These are phyloP conservation scores for Alternaria novae-zelandiae DNA, from an alignment of 2,329 filamentous ascomycete genomes.

Conservation along the genomic window DNA sequence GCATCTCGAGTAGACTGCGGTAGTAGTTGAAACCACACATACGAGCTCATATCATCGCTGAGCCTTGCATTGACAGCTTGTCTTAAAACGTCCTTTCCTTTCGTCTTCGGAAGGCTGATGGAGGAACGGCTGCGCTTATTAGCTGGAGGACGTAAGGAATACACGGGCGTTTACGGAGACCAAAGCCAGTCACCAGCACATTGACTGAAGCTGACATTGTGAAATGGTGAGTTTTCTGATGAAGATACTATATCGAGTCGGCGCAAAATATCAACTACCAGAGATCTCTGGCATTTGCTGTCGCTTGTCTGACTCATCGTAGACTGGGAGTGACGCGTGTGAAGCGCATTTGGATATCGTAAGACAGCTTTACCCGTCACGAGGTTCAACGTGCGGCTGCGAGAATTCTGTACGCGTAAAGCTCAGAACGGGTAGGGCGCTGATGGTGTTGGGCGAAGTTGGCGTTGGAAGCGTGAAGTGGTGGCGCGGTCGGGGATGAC, in stretches of 20 bases:
- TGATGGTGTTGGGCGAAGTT: not conserved
- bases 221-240: too few species aligned
- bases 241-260: too few species aligned
- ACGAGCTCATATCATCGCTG: constrained; percentile 52
- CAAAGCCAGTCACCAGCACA: too few species aligned
- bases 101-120: not conserved
- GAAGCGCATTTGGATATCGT: not conserved
- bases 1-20: constrained; percentile 42
- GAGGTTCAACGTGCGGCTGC: not conserved
- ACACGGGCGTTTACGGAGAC: too few species aligned
- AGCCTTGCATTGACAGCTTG: not conserved
- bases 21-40: constrained; percentile 57
- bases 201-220: too few species aligned
- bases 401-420: not conserved
- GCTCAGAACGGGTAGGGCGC: not conserved
- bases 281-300: too few species aligned
- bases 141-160: too few species aligned
- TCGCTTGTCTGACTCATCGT: too few species aligned
- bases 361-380: not conserved
- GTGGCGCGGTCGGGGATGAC: constrained; percentile 1
- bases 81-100: not conserved
- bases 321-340: not conserved
- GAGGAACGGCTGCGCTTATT: too few species aligned
- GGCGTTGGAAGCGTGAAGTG: not conserved
- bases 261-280: too few species aligned